Conservation (phyloP, 768 basidiomycete species). For the Boletus edulis region DNA sequence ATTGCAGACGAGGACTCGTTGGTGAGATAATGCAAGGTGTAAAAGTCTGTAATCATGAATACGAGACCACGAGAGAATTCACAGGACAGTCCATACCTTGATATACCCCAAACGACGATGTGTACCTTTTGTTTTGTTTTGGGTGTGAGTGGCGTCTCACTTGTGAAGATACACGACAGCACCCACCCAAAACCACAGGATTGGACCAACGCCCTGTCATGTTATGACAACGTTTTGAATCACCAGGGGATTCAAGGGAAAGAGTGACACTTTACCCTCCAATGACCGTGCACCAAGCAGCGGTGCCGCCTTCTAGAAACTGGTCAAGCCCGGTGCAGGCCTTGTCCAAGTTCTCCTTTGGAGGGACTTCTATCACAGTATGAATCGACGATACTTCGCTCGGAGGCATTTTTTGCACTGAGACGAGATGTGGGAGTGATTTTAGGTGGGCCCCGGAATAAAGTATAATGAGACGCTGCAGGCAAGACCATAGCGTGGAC, state of each 20-base stretch:
- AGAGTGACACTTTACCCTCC: slow-evolving; percentile 18
- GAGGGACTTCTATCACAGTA: neutral
- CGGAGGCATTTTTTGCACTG: slow-evolving; percentile 3
- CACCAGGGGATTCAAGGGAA: neutral
- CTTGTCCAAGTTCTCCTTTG: neutral
- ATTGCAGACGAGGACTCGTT: slow-evolving; percentile 34
- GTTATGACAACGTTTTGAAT: neutral
- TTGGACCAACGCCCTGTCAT: slow-evolving; percentile 28
- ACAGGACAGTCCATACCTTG: slow-evolving; percentile 32
- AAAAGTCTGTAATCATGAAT: slow-evolving; percentile 33
- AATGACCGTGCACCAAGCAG: slow-evolving; percentile 24
- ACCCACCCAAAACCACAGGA: slow-evolving; percentile 34
- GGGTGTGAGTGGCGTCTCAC: neutral
- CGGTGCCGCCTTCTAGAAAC: slow-evolving; percentile 30
- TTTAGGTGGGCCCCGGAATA: neutral
- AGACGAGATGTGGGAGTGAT: neutral
- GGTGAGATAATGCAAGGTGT: slow-evolving; percentile 35
- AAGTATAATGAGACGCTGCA: neutral
- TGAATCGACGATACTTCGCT: slow-evolving; percentile 1
- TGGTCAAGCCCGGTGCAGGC: neutral
- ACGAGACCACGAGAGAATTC: neutral
- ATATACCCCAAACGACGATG: slow-evolving; percentile 39
- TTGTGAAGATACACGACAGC: neutral
- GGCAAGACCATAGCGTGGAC: no score
- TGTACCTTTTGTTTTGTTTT: slow-evolving; percentile 33